A percentile compares a stretch with the other conserved stretches of the same genome.
Conservation (phyloP, 306 rosid genomes). For the Cyclanthera cordifolia region DNA sequence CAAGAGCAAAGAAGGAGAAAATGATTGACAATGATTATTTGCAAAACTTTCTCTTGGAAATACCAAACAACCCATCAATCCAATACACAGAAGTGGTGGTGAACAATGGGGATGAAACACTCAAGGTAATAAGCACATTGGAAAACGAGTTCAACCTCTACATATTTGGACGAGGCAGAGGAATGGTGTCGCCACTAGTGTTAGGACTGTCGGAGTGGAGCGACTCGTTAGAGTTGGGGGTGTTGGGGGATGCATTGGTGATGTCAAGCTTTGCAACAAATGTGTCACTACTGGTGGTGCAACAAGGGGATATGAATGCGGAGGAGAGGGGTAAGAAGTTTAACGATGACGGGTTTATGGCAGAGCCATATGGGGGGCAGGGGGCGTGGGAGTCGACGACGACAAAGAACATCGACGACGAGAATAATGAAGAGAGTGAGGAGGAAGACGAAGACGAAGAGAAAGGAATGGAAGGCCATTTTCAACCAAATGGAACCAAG, state of each 20-base stretch:
- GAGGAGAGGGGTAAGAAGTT: neutral
- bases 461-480: neutral
- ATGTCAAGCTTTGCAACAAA: constrained; percentile 22
- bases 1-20: constrained; percentile 15
- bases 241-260: constrained; percentile 24
- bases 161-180: constrained; percentile 25
- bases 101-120: constrained; percentile 28
- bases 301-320: constrained; percentile 4
- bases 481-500: neutral
- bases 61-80: constrained; percentile 12
- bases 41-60: constrained; percentile 7
- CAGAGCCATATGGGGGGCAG: constrained; percentile 13
- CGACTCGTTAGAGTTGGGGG: constrained; percentile 28
- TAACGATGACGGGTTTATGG: neutral
- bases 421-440: neutral
- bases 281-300: constrained; percentile 27
- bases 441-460: constrained; percentile 2
- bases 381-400: constrained; percentile 14
- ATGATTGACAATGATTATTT: constrained; percentile 18
- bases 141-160: constrained; percentile 18
- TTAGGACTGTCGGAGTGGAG: constrained; percentile 24
- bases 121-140: constrained; percentile 14
- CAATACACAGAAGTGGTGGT: constrained; percentile 15
- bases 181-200: constrained; percentile 13
- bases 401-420: neutral